A percentile compares a stretch with the other conserved stretches of the same genome.
phyloP scores from a whole-genome alignment of 2,329 filamentous ascomycete species.

The Alternaria sp. region DNA sequence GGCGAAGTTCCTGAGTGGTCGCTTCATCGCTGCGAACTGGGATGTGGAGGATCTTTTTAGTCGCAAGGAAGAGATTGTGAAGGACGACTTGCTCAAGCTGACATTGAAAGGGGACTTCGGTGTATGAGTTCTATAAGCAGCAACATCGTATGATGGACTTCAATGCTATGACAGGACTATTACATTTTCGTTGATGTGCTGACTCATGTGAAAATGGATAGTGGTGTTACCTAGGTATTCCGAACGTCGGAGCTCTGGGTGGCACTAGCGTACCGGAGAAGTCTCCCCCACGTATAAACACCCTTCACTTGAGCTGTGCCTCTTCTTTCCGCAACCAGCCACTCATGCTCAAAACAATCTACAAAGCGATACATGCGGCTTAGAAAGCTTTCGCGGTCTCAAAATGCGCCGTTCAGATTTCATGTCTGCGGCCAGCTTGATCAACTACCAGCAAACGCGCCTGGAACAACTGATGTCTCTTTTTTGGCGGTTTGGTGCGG shows the following conservation, averaged over 20 bases:
- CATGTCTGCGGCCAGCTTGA: too few species aligned
- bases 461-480: too few species aligned
- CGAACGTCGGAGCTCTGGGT: background rate
- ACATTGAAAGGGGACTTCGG: constrained; percentile 22
- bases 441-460: too few species aligned
- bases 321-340: background rate
- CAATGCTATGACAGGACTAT: background rate
- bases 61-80: constrained; percentile 25
- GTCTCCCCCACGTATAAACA: background rate
- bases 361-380: too few species aligned
- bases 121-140: background rate
- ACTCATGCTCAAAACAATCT: too few species aligned
- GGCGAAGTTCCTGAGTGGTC: constrained; percentile 35
- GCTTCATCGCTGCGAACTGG: constrained; percentile 37
- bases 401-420: too few species aligned
- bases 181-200: background rate
- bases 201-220: background rate
- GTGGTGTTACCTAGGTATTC: background rate
- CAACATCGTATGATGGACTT: background rate
- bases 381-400: too few species aligned
- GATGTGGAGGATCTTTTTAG: constrained; percentile 37
- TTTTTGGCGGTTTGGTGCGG: too few species aligned
- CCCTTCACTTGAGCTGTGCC: background rate
- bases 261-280: background rate
- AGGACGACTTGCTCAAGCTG: constrained; percentile 21